Percentiles rank a stretch among this genome's conserved stretches.
Conservation (phyloP, 1,284 basidiomycete species). For the Coriolopsis trogii region DNA sequence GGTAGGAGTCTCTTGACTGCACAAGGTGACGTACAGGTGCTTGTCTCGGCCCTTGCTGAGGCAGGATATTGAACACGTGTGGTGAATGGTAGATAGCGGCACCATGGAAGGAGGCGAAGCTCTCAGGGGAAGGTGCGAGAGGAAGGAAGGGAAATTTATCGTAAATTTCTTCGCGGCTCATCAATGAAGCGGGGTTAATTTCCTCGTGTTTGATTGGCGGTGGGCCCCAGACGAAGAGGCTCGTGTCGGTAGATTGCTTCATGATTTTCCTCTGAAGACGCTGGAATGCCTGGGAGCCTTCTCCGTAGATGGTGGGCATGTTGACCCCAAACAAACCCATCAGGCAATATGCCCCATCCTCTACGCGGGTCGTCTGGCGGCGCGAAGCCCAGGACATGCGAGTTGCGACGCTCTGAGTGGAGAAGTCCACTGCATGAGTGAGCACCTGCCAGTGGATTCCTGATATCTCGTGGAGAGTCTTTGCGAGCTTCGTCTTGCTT, state of each 20-base stretch:
- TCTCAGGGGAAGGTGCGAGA: not conserved
- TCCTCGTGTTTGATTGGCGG: not conserved
- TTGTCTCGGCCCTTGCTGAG: conserved; percentile 1
- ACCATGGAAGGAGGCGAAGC: not conserved
- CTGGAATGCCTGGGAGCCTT: conserved; percentile 3
- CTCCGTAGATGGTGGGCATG: conserved; percentile 10
- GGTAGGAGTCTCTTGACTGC: not conserved
- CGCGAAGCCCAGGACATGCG: conserved; percentile 7
- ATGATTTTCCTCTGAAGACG: conserved; percentile 6
- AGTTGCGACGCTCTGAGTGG: not conserved
- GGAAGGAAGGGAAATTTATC: not conserved
- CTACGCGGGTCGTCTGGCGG: not conserved
- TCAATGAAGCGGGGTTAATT: not conserved
- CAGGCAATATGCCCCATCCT: conserved; percentile 8
- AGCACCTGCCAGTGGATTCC: not conserved
- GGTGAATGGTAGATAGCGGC: not conserved
- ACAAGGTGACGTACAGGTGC: not conserved
- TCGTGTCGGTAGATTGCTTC: conserved; percentile 1
- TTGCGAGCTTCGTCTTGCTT: not conserved
- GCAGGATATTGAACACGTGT: not conserved
- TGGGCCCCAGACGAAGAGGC: not conserved
- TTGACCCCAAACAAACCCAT: conserved; percentile 7
- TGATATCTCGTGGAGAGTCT: not conserved
- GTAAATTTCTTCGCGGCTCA: not conserved
- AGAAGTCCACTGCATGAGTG: not conserved